Conservation (phyloP, 2,329 filamentous ascomycete genomes). For the Aphanoascus verrucosus region DNA sequence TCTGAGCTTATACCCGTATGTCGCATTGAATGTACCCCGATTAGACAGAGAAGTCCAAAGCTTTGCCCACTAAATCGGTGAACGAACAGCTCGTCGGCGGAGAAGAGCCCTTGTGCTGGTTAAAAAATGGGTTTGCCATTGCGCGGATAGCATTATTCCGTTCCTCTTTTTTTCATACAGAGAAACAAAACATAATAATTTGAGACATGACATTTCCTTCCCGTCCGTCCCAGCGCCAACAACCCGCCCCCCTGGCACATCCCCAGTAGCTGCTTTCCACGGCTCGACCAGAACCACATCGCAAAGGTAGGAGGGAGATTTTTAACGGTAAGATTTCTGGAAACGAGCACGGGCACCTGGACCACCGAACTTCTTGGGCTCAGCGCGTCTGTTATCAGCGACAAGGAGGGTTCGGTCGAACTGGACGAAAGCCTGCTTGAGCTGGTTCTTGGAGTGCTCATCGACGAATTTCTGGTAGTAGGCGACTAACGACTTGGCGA, state of each 20-base stretch:
- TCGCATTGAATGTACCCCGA: no score
- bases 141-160: constrained; percentile 10
- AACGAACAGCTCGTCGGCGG: background rate
- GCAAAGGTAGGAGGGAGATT: constrained; percentile 27
- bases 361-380: constrained; percentile 88
- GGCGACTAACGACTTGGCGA: constrained; percentile 91
- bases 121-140: constrained; percentile 7
- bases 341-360: constrained; percentile 88
- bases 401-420: constrained; percentile 97
- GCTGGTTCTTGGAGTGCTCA: constrained; percentile 99
- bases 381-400: constrained; percentile 96
- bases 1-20: no score
- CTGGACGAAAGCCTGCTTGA: constrained; percentile 92
- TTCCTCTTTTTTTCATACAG: constrained; percentile 13
- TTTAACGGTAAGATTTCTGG: constrained; percentile 99
- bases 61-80: background rate
- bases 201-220: constrained; percentile 9
- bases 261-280: background rate
- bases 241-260: constrained; percentile 3
- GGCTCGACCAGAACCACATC: constrained; percentile 7
- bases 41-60: no score
- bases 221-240: constrained; percentile 11
- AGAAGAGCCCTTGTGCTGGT: no score
- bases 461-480: constrained; percentile 99
- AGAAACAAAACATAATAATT: constrained; percentile 11